A percentile compares a stretch with the other conserved stretches of the same genome.
Conservation (phyloP, 192 early-diverging fungal species). For the Backusella circina region DNA sequence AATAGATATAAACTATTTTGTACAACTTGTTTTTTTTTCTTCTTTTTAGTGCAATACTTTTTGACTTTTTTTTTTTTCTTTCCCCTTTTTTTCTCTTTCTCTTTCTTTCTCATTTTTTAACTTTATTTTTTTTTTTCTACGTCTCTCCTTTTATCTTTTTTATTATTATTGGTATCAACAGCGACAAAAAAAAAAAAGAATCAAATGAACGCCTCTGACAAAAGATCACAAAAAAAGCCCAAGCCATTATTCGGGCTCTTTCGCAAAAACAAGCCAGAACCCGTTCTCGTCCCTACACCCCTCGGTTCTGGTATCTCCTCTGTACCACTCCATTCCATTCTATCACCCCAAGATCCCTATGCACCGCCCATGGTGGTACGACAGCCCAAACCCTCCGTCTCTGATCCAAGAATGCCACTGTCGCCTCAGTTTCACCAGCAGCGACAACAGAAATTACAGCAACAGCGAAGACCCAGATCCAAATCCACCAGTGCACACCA, state of each 20-base stretch:
- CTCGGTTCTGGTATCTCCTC: not conserved
- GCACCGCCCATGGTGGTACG: not conserved
- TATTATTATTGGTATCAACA: not conserved
- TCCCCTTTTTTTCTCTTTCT: too few relatives aligned
- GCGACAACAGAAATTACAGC: not conserved
- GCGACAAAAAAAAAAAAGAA: not conserved
- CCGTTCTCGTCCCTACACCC: not conserved
- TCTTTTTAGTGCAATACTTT: not conserved
- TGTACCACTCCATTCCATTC: conserved; percentile 9
- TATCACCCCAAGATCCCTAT: not conserved
- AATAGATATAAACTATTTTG: not conserved
- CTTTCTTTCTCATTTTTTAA: too few relatives aligned
- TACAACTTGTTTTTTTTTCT: not conserved
- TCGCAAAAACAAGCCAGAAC: conserved; percentile 8
- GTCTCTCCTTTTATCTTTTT: too few relatives aligned
- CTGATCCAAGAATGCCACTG: not conserved
- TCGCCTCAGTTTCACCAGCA: not conserved
- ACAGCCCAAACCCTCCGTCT: not conserved
- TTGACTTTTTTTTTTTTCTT: not conserved
- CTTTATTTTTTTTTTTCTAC: too few relatives aligned
- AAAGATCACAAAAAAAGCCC: conserved; percentile 11
- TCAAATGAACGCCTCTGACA: not conserved
- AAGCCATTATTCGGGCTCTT: conserved; percentile 11
- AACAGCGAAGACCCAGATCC: conserved; percentile 8
- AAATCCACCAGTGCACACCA: conserved; percentile 6